A percentile compares a stretch with the other conserved stretches of the same genome.
phyloP scores from a whole-genome alignment of 805 yeast species.

The Zygotorulaspora florentina region DNA sequence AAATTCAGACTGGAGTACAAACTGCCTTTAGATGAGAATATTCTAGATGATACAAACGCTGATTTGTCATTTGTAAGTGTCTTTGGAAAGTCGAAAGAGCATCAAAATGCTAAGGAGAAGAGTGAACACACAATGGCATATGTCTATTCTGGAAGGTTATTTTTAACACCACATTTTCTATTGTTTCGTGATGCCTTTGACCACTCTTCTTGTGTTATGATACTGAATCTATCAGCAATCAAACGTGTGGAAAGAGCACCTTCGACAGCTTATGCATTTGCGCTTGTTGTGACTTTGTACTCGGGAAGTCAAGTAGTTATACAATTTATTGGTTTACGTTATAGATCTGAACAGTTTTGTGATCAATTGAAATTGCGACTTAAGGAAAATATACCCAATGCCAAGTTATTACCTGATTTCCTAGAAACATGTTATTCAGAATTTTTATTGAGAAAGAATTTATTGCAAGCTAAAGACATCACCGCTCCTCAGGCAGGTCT shows the following conservation, averaged over 20 bases:
- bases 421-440: conserved; percentile 79
- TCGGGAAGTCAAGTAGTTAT: conserved; percentile 59
- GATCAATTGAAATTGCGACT: conserved; percentile 57
- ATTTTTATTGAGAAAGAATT: conserved; percentile 58
- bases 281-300: conserved; percentile 65
- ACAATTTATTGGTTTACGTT: conserved; percentile 73
- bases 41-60: conserved; percentile 63
- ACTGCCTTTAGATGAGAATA: conserved; percentile 66
- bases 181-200: conserved; percentile 72
- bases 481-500: conserved; percentile 76
- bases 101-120: conserved; percentile 8
- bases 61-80: conserved; percentile 45
- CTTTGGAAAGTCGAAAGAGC: conserved; percentile 17
- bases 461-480: conserved; percentile 36
- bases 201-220: conserved; percentile 60
- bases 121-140: conserved; percentile 28
- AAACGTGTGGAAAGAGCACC: conserved; percentile 85
- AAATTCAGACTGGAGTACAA: conserved; percentile 60
- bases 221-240: conserved; percentile 69
- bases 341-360: conserved; percentile 79
- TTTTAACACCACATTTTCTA: conserved; percentile 68
- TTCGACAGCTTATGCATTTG: conserved; percentile 68
- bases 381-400: conserved; percentile 58
- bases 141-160: conserved; percentile 59
- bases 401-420: conserved; percentile 60